Evolutionary conservation across 2,329 filamentous ascomycete species (phyloP).

Genomic region (Penicillium polonicum): DNA sequence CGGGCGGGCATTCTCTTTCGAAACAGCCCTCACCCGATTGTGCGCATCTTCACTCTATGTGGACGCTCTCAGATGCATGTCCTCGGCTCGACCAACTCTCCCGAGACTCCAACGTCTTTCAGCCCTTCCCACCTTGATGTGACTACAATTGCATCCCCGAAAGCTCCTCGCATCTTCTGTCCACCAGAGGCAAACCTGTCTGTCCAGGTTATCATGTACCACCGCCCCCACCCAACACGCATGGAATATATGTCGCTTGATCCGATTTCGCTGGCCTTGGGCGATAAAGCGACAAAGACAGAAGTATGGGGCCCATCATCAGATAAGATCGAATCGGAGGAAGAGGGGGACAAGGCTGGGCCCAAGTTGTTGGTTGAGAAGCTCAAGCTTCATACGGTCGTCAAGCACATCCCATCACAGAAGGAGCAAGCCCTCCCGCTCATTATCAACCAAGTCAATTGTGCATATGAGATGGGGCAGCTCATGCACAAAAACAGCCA

Average conservation of each 20-base stretch:
- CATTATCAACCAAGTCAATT: constrained; percentile 93
- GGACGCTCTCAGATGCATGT: constrained; percentile 81
- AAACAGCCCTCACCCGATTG: constrained; percentile 74
- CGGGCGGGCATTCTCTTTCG: constrained; percentile 80
- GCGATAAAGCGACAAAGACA: constrained; percentile 59
- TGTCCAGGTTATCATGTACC: constrained; percentile 85
- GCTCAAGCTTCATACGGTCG: constrained; percentile 80
- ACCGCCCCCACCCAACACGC: constrained; percentile 75
- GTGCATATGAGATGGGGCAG: constrained; percentile 83
- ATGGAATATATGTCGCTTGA: constrained; percentile 97
- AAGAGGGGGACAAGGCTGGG: constrained; percentile 66
- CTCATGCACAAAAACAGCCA: constrained; percentile 86
- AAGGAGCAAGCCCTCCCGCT: constrained; percentile 78
- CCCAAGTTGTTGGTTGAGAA: constrained; percentile 75
- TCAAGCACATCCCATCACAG: constrained; percentile 70
- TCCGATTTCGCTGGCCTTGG: constrained; percentile 83
- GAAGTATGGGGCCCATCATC: constrained; percentile 39
- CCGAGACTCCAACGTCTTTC: constrained; percentile 48
- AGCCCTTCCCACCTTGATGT: constrained; percentile 70
- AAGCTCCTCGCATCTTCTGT: constrained; percentile 72
- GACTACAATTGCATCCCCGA: constrained; percentile 51
- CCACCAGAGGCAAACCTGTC: constrained; percentile 63
- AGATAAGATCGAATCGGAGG: constrained; percentile 66
- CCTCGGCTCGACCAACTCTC: constrained; percentile 74
- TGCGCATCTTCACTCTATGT: constrained; percentile 79